These are phyloP conservation scores for Phaffomyces opuntiae DNA, from an alignment of 805 yeast species.

Conservation along the genomic window DNA sequence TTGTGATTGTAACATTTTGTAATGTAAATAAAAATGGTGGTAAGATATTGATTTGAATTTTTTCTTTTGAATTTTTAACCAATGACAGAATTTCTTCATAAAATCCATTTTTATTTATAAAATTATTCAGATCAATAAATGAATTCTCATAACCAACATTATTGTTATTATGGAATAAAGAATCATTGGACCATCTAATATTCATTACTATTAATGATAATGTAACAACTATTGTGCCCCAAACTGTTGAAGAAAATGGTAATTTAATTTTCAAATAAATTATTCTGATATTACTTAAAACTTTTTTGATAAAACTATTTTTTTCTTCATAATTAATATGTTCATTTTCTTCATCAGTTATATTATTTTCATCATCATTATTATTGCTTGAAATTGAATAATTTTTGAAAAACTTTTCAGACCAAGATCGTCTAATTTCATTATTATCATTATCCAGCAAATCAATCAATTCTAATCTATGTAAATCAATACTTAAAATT, in stretches of 20 bases:
- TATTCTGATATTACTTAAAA: not conserved
- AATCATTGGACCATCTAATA: slow-evolving; percentile 30
- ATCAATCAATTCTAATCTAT: slow-evolving; percentile 56
- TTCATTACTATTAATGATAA: slow-evolving; percentile 24
- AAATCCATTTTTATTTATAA: slow-evolving; percentile 15
- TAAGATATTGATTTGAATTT: not conserved
- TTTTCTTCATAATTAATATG: not conserved
- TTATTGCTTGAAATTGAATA: too few relatives aligned
- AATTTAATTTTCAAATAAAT: slow-evolving; percentile 25
- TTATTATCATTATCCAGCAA: slow-evolving; percentile 23
- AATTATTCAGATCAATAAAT: slow-evolving; percentile 5
- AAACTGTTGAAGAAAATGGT: slow-evolving; percentile 30
- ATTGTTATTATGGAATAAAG: not conserved
- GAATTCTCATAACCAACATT: not conserved
- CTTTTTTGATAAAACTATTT: not conserved
- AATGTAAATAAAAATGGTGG: not conserved
- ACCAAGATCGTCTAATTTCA: not conserved
- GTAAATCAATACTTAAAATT: slow-evolving; percentile 59
- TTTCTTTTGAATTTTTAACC: not conserved
- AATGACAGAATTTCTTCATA: slow-evolving; percentile 14
- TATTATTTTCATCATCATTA: not conserved
- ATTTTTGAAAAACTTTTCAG: not conserved
- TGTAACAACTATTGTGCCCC: slow-evolving; percentile 23
- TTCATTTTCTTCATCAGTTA: not conserved
- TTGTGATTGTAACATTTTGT: not conserved